phyloP scores from a whole-genome alignment of 495 filamentous ascomycete genomes.

The Trichocladium uniseriatum region DNA sequence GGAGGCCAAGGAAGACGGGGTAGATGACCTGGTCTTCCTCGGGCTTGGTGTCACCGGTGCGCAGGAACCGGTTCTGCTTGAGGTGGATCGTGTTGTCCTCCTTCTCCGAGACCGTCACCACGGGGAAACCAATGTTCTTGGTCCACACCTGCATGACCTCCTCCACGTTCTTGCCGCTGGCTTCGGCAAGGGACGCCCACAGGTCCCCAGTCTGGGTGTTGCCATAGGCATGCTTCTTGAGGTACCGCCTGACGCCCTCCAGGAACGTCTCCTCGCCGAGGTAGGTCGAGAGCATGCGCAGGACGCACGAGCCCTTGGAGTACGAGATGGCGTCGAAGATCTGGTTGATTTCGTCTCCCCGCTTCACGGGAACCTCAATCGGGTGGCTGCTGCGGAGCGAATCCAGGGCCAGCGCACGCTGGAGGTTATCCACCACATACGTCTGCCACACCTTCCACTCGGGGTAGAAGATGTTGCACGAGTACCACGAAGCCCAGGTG shows the following conservation, averaged over 20 bases:
- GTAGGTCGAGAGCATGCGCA: constrained; percentile 96
- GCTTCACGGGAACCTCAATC: constrained; percentile 93
- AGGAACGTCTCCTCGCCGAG: constrained; percentile 89
- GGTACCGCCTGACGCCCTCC: constrained; percentile 82
- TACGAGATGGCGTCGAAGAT: constrained; percentile 99
- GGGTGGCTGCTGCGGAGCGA: constrained; percentile 91
- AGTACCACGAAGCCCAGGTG: constrained; percentile 73
- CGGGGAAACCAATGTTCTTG: constrained; percentile 67
- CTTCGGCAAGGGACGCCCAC: constrained; percentile 81
- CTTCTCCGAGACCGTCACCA: constrained; percentile 58
- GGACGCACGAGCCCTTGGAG: constrained; percentile 88
- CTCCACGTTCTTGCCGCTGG: constrained; percentile 82
- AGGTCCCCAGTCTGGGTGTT: constrained; percentile 81
- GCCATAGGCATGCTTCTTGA: constrained; percentile 89
- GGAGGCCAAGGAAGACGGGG: constrained; percentile 62
- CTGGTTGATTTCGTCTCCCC: constrained; percentile 92
- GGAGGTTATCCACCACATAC: constrained; percentile 85
- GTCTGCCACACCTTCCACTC: constrained; percentile 99
- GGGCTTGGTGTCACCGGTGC: constrained; percentile 69
- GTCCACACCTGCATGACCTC: constrained; percentile 73
- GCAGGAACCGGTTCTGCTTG: constrained; percentile 68
- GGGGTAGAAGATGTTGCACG: constrained; percentile 80
- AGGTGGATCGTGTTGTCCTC: constrained; percentile 50
- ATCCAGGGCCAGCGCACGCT: constrained; percentile 78
- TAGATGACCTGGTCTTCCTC: constrained; percentile 73